Evolutionary conservation across 306 rosid genomes (phyloP), one percentile per base, ranked within the genome.

Genomic region (Senna tora): DNA sequence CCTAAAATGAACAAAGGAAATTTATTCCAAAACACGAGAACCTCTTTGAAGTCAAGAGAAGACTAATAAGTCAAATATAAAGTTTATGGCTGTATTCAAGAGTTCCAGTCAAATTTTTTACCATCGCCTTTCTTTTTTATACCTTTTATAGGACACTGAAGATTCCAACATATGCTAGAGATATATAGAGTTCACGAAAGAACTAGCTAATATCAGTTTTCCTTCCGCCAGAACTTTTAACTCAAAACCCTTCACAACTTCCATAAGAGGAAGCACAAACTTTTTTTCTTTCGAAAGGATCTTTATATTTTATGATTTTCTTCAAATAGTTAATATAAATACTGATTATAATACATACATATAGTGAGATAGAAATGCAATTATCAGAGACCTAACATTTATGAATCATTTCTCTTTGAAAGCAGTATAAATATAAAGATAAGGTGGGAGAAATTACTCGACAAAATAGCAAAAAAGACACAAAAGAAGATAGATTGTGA

Each of bases 401-500:
- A 38, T 10, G 11, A 66, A 76, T 30, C 62, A 74, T 20, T 66
- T 33, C 19, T 75, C 43, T 60, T 42, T 17, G 25, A 34, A 68
- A 53, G 46, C 65, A 55, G 43, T 54, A 21, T n/a, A 14, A 74
- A 72, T 30, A 36, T 52, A 68, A 69, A 53, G 54, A 60, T 39
- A 4, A 36, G 75, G 66, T 43, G 42, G 16, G 77, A 50, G 82
- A 75, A 73, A 73, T 89, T 91, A 94, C 98, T 65, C 67, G 97
- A 89, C 65, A 84, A 43, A 71, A 81, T 56, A 22, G 74, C 65
- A 67, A 89, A 85, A 19, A 75, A 15, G 46, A 62, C 68, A 60
- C 61, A 59, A 84, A 86, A 94, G 92, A 86, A 94, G 73, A 94
- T 86, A 69, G 89, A 86, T 63, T 91, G 97, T 28, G 91, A 81